These are phyloP conservation scores for Tricholoma flavovirens DNA, from an alignment of 768 basidiomycete species.

Conservation along the genomic window DNA sequence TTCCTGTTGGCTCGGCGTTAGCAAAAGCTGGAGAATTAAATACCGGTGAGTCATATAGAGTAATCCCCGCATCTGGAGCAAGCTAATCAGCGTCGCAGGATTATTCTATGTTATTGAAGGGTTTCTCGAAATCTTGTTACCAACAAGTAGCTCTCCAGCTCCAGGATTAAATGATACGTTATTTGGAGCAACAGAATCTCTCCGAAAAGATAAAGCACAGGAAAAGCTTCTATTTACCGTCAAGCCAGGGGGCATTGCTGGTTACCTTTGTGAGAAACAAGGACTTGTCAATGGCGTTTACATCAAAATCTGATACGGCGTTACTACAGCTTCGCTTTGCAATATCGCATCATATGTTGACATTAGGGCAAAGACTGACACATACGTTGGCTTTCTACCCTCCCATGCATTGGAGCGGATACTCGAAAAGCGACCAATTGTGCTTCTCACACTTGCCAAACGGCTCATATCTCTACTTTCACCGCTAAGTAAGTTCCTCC, in stretches of 20 bases:
- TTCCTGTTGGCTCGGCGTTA: constrained; percentile 77
- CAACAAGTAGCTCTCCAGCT: constrained; percentile 33
- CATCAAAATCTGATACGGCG: background rate
- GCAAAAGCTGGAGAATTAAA: constrained; percentile 88
- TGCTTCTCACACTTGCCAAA: constrained; percentile 91
- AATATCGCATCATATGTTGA: constrained; percentile 94
- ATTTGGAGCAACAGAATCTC: constrained; percentile 6
- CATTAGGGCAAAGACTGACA: constrained; percentile 95
- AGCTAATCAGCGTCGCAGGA: constrained; percentile 33
- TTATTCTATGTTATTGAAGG: constrained; percentile 96
- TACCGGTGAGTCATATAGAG: constrained; percentile 47
- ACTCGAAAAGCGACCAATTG: constrained; percentile 91
- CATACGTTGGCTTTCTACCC: constrained; percentile 95
- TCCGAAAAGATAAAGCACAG: constrained; percentile 25
- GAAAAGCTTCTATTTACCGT: constrained; percentile 86
- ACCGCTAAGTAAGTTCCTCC: constrained; percentile 65
- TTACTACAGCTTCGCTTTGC: constrained; percentile 71
- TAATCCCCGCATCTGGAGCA: constrained; percentile 2
- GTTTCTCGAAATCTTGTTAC: constrained; percentile 86
- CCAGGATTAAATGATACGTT: constrained; percentile 12
- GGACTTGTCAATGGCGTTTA: background rate
- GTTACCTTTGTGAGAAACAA: constrained; percentile 68
- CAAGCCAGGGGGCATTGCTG: constrained; percentile 96
- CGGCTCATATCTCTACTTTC: constrained; percentile 93
- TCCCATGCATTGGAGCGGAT: constrained; percentile 83